phyloP scores from a whole-genome alignment of 148 eudicot species.

The Vaccinium vitisidaea region DNA sequence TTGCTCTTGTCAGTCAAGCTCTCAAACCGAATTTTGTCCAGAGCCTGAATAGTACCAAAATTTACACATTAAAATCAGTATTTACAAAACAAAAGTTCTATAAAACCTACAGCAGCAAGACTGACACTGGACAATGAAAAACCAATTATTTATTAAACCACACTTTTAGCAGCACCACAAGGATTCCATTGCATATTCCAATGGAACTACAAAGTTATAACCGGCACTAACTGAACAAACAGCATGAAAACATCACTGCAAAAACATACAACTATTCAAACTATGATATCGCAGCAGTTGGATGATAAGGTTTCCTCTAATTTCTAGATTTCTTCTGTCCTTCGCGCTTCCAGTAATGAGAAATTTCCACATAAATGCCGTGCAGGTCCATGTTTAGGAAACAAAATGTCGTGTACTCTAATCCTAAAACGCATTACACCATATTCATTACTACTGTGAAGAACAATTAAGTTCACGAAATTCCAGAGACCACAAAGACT shows the following conservation, averaged over 20 bases:
- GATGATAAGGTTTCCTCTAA: too few relatives aligned
- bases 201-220: neutral
- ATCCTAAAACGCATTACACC: too few relatives aligned
- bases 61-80: neutral
- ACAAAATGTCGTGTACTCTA: too few relatives aligned
- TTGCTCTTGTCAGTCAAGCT: constrained; percentile 18
- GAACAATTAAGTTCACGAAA: too few relatives aligned
- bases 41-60: neutral
- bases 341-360: neutral
- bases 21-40: constrained; percentile 8
- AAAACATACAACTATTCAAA: neutral
- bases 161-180: too few relatives aligned
- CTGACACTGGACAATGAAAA: neutral
- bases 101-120: neutral
- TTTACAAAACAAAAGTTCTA: neutral
- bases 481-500: too few relatives aligned
- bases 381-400: too few relatives aligned
- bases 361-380: neutral
- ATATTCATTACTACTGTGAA: too few relatives aligned
- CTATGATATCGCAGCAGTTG: too few relatives aligned
- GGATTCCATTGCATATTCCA: neutral
- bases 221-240: neutral
- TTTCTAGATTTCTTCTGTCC: too few relatives aligned
- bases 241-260: neutral
- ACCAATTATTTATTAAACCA: neutral